A percentile compares a stretch with the other conserved stretches of the same genome.
Conservation (phyloP, 2,329 filamentous ascomycete genomes). For the Venturiaceae sp. region DNA sequence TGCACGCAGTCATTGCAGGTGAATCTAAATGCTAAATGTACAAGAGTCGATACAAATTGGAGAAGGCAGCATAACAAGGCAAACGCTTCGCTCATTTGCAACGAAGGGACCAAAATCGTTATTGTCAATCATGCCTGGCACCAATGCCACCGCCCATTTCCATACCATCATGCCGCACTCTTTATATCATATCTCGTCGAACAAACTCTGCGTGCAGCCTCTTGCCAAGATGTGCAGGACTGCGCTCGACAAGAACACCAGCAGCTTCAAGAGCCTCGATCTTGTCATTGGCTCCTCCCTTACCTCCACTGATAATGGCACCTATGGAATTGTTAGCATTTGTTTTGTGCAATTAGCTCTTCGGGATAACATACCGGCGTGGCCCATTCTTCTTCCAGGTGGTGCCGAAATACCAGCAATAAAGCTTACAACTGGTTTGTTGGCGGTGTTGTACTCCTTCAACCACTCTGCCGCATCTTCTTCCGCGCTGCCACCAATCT, state of each 20-base stretch:
- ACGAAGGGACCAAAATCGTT: not conserved
- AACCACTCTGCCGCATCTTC: slow-evolving; percentile 97
- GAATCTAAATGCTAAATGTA: slow-evolving; percentile 5
- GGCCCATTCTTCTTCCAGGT: slow-evolving; percentile 93
- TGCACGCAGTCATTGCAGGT: not conserved
- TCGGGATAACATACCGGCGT: slow-evolving; percentile 56
- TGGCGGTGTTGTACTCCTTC: slow-evolving; percentile 79
- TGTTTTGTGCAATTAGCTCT: not conserved
- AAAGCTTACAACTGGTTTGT: slow-evolving; percentile 96
- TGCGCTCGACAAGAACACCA: slow-evolving; percentile 93
- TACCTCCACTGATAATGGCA: slow-evolving; percentile 94
- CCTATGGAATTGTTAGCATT: slow-evolving; percentile 21
- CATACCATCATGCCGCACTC: not conserved
- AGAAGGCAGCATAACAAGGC: not conserved
- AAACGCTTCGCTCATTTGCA: not conserved
- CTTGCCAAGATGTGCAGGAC: slow-evolving; percentile 85
- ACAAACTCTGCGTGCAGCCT: slow-evolving; percentile 92
- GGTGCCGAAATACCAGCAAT: slow-evolving; percentile 97
- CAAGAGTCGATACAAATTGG: not conserved
- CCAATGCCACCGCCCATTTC: not conserved
- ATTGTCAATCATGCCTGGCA: not conserved
- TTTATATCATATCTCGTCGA: slow-evolving; percentile 83
- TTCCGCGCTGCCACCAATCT: slow-evolving; percentile 95
- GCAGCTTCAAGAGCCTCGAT: slow-evolving; percentile 88
- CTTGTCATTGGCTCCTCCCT: slow-evolving; percentile 97